Evolutionary conservation across 768 basidiomycete species (phyloP), one percentile per base, ranked within the genome.

Genomic region (Pleurotus salmoneostramineus): DNA sequence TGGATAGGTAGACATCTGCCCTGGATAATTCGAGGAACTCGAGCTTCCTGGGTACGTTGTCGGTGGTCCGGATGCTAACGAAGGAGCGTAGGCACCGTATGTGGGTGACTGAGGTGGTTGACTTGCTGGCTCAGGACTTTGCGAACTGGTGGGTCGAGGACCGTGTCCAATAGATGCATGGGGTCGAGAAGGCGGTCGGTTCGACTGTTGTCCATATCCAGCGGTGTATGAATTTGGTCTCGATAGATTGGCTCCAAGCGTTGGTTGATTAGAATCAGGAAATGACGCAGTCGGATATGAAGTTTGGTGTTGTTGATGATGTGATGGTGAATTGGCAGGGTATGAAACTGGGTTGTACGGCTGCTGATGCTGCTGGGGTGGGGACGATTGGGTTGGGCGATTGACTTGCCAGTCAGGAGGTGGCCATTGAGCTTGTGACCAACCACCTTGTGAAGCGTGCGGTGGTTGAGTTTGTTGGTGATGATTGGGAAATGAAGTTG

Each of bases 361-460:
- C 21, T 46, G 61, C 27, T 33, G 61, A 12, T 52, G 61, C 40
- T 58, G 63, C 34, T 59, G 67, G 58, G 62, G 36, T 57, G 45
- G 63, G 27, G 58, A 3, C 15, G 36, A 17, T 32, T 56, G 58
- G 31, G 17, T 47, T 34, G 50, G 46, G 57, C 33, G 49, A 50
- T 61, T 58, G 3, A 68, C 52, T 15, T 71, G 66, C 78, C 78
- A 78, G 50, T 77, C 77, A 17, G 73, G 64, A 58, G 78, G 77
- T 31, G 78, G 77, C 79, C 77, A 78, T 54, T 72, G 72, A 8
- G 56, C 56, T 54, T 71, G 73, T 12, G 68, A 59, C 69, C 64
- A 68, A 31, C 51, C 52, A n/a, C 59, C 62, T 17, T 66, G 56
- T 33, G 37, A 52, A 35, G 58, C 27, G 42, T 15, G 58, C 21